phyloP scores from a whole-genome alignment of 31 red algal genomes.

The Asparagopsis taxiformis region DNA sequence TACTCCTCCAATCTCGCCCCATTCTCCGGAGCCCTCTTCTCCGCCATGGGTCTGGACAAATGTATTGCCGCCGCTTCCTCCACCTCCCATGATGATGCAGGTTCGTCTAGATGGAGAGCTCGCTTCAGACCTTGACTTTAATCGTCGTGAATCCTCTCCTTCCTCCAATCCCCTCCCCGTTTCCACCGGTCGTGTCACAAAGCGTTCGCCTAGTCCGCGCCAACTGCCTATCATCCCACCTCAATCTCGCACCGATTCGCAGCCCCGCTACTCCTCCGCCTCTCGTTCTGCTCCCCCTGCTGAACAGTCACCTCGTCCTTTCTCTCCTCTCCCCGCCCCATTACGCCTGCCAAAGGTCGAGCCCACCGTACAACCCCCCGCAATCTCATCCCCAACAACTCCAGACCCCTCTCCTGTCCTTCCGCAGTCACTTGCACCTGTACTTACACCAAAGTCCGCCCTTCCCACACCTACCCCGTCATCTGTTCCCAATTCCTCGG shows the following conservation, averaged over 20 bases:
- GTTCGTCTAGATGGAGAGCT: slow-evolving; percentile 48
- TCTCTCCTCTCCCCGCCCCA: not conserved
- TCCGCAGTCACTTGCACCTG: not conserved
- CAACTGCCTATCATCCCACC: too few relatives aligned
- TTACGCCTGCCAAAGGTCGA: not conserved
- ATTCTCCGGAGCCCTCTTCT: not conserved
- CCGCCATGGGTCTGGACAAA: not conserved
- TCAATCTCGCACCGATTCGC: slow-evolving; percentile 10
- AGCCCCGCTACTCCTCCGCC: not conserved
- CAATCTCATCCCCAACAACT: not conserved
- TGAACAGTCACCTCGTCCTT: not conserved
- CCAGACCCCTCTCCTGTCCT: not conserved
- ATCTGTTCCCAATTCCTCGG: not conserved
- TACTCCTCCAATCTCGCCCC: too few relatives aligned
- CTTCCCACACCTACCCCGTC: not conserved
- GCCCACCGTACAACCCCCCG: not conserved
- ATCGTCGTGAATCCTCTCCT: not conserved
- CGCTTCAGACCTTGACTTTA: not conserved
- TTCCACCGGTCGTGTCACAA: not conserved
- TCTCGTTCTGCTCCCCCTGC: not conserved
- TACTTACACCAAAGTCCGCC: not conserved
- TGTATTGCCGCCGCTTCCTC: not conserved
- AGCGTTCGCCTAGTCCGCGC: not conserved
- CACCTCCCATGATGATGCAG: slow-evolving; percentile 4
- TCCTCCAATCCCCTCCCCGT: too few relatives aligned